These are phyloP conservation scores for Cyclotella distinguenda DNA, from an alignment of 108 stramenopile genomes.

Conservation along the genomic window DNA sequence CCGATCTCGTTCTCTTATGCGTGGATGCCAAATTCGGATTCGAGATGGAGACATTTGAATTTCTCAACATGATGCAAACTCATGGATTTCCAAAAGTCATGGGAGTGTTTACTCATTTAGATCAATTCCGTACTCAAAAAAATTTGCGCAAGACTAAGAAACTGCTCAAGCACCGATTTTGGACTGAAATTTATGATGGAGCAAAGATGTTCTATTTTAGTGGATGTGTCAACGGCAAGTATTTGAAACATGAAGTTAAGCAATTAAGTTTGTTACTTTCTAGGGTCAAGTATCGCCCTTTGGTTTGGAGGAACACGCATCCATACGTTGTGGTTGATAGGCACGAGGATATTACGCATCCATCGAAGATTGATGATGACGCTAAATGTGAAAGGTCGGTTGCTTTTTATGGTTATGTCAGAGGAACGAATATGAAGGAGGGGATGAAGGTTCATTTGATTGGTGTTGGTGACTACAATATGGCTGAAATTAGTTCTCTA, in stretches of 20 bases:
- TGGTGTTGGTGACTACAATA: conserved; percentile 93
- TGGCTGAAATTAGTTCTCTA: conserved; percentile 69
- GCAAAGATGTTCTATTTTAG: conserved; percentile 98
- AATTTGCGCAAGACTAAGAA: conserved; percentile 92
- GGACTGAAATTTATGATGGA: conserved; percentile 98
- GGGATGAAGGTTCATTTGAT: conserved; percentile 90
- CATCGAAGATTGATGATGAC: conserved; percentile 73
- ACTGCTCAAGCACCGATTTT: conserved; percentile 94
- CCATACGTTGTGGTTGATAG: conserved; percentile 95
- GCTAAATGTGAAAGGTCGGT: conserved; percentile 80
- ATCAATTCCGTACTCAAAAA: conserved; percentile 91
- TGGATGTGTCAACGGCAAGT: conserved; percentile 94
- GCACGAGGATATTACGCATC: conserved; percentile 89
- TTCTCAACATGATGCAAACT: conserved; percentile 95
- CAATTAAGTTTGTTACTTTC: conserved; percentile 86
- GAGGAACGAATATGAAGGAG: conserved; percentile 92
- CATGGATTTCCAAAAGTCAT: conserved; percentile 99
- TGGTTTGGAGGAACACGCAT: conserved; percentile 98
- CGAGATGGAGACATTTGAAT: conserved; percentile 99
- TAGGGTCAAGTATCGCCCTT: conserved; percentile 93
- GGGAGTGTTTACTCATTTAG: conserved; percentile 97
- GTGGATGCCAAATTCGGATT: conserved; percentile 99
- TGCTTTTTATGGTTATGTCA: conserved; percentile 94
- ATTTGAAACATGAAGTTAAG: conserved; percentile 93
- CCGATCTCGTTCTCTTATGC: conserved; percentile 94